These are phyloP conservation scores for Polyplosphaeria fusca DNA, from an alignment of 495 filamentous ascomycete genomes.

Conservation along the genomic window DNA sequence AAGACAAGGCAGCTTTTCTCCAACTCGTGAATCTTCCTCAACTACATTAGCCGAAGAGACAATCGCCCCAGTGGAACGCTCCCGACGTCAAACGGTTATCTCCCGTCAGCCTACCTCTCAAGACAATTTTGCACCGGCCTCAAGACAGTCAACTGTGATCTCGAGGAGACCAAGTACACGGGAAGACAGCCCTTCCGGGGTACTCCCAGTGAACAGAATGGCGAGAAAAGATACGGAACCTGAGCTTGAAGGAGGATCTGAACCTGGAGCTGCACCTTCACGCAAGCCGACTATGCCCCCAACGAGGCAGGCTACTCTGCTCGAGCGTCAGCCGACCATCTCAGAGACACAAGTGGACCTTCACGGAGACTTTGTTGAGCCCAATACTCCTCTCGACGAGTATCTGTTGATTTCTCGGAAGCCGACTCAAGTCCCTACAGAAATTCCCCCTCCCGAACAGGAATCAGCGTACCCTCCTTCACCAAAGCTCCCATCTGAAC, in stretches of 20 bases:
- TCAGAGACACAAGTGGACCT: not conserved
- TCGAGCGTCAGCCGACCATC: not conserved
- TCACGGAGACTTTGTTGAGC: not conserved
- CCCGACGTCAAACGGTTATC: too few species aligned
- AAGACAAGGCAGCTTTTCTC: too few species aligned
- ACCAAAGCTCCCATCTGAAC: not conserved
- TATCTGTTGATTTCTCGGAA: not conserved
- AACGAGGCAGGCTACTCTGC: not conserved
- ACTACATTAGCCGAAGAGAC: too few species aligned
- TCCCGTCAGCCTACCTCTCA: not conserved
- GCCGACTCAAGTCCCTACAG: not conserved
- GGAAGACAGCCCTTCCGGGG: not conserved
- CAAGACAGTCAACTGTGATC: not conserved
- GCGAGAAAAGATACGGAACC: not conserved
- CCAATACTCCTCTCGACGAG: not conserved
- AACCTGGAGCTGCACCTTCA: not conserved
- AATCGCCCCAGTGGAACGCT: too few species aligned
- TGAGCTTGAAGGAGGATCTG: not conserved
- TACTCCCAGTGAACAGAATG: not conserved
- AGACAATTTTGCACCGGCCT: not conserved
- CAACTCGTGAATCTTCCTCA: too few species aligned
- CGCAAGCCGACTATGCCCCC: not conserved
- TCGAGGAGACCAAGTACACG: not conserved
- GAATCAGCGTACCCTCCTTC: conserved; percentile 2
- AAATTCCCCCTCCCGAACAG: not conserved